Evolutionary conservation across 1,284 basidiomycete species (phyloP).

Genomic region (Tranzscheliella williamsii): DNA sequence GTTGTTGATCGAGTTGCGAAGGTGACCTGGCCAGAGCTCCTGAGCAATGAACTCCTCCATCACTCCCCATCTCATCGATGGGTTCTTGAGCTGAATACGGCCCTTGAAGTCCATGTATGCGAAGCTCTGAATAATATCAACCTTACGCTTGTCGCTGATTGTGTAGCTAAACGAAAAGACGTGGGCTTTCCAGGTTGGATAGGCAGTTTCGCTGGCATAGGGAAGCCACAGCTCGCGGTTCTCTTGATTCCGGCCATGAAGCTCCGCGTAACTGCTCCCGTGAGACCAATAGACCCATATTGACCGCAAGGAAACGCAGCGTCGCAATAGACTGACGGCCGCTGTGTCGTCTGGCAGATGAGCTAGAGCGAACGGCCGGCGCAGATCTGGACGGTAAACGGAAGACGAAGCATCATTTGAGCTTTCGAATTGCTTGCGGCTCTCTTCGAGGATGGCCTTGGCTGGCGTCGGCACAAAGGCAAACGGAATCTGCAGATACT

Average conservation of each 20-base stretch:
- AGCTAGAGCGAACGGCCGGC: constrained; percentile 45
- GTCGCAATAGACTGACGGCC: constrained; percentile 71
- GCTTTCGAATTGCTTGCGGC: constrained; percentile 11
- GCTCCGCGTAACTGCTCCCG: constrained; percentile 43
- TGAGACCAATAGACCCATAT: constrained; percentile 61
- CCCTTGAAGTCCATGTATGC: constrained; percentile 82
- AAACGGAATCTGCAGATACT: constrained; percentile 43
- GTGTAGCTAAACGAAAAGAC: constrained; percentile 50
- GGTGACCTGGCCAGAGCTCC: constrained; percentile 27
- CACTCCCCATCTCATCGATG: constrained; percentile 76
- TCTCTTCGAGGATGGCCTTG: constrained; percentile 19
- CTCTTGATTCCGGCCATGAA: constrained; percentile 43
- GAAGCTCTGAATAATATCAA: constrained; percentile 75
- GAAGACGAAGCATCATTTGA: constrained; percentile 16
- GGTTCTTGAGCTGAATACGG: constrained; percentile 78
- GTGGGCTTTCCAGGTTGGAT: constrained; percentile 49
- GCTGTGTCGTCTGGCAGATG: constrained; percentile 65
- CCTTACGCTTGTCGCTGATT: constrained; percentile 33
- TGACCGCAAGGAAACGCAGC: constrained; percentile 83
- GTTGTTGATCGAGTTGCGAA: constrained; percentile 27
- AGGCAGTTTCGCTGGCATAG: constrained; percentile 14
- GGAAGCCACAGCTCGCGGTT: constrained; percentile 13
- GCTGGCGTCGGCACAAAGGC: constrained; percentile 47
- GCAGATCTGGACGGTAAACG: constrained; percentile 27
- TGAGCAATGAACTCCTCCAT: constrained; percentile 81